Base-by-base conservation (phyloP, 2,329 filamentous ascomycete species). In the Tolypocladium ophioglossoides region DNA sequence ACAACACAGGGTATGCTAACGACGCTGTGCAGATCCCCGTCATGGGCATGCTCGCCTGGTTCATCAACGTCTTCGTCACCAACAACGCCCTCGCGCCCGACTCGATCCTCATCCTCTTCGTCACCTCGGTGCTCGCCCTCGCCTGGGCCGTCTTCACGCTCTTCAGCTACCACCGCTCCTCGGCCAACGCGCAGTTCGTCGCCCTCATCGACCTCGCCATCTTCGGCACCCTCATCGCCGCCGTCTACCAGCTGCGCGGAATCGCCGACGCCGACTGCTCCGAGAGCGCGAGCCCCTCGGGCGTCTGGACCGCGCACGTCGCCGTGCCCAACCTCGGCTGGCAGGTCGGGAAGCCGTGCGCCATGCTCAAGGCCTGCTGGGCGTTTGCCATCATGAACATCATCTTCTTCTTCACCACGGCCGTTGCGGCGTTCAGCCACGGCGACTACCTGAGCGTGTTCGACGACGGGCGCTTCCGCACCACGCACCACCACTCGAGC, bases 331-430 rank as follows among this genome's bases (percentile, higher is more conserved):
- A 79, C 38, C 76, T 76, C 50, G 72, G 71, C 52, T 77, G 82
- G 41, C 70, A 78, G 52, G 70, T 84, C 39, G 78, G 89, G 70
- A 92, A 92, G 77, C 82, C 83, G 6, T 97, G 92, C 72, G 82
- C 86, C 51, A 94, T 96, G 89, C 82, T 96, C 65, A 97, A 96
- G 80, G 87, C 91, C 1, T 80, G 78, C 61, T 97, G 90, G 72
- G 92, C 90, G 3, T 85, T 96, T 61, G 90, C 82, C 50, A 96
- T 97, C 69, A 95, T 96, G 79, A 89, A 94, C 69, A 75, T 77
- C 60, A 74, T 94, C 59, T 85, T 91, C 67, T 96, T 95, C 73
- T 85, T 86, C 68, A 75, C 86, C 65, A 94, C 89, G 4, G 80
- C 83, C 52, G 71, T 92, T 32, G 75, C 94, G 46, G 89, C 91